phyloP scores from a whole-genome alignment of 2,329 filamentous ascomycete genomes.

The Alternaria rosae region DNA sequence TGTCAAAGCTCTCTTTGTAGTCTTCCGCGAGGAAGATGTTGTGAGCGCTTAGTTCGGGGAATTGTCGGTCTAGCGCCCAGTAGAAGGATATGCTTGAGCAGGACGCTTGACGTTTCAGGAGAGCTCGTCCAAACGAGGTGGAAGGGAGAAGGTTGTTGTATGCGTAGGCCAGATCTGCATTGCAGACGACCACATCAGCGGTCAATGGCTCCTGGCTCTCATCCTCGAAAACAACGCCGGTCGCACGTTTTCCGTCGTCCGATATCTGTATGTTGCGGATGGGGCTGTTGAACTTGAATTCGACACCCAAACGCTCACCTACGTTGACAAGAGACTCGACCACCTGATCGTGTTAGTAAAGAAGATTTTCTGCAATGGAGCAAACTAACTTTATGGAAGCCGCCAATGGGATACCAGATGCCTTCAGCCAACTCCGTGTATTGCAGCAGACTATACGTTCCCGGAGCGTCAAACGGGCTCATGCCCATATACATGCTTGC shows the following conservation, averaged over 20 bases:
- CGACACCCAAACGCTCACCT: conserved; percentile 67
- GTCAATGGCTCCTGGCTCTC: conserved; percentile 62
- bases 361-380: neutral
- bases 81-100: conserved; percentile 81
- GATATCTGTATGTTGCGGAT: conserved; percentile 65
- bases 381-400: conserved; percentile 67
- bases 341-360: conserved; percentile 41
- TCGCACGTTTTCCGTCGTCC: conserved; percentile 60
- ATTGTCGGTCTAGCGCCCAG: conserved; percentile 69
- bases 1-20: conserved; percentile 76
- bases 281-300: conserved; percentile 67
- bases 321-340: conserved; percentile 70
- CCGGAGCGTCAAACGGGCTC: conserved; percentile 77
- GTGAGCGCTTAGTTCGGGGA: conserved; percentile 72
- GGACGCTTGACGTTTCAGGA: conserved; percentile 63
- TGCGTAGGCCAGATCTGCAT: conserved; percentile 77
- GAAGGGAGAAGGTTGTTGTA: conserved; percentile 73
- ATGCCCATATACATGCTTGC: conserved; percentile 86
- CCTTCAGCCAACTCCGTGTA: conserved; percentile 79
- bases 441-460: conserved; percentile 75
- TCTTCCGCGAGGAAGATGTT: conserved; percentile 81
- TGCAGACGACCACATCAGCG: conserved; percentile 73
- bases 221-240: conserved; percentile 65
- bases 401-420: conserved; percentile 77
- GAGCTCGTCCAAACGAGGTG: conserved; percentile 52